phyloP scores from a whole-genome alignment of 140 eudicot species.

The Ambrosia hybrid region DNA sequence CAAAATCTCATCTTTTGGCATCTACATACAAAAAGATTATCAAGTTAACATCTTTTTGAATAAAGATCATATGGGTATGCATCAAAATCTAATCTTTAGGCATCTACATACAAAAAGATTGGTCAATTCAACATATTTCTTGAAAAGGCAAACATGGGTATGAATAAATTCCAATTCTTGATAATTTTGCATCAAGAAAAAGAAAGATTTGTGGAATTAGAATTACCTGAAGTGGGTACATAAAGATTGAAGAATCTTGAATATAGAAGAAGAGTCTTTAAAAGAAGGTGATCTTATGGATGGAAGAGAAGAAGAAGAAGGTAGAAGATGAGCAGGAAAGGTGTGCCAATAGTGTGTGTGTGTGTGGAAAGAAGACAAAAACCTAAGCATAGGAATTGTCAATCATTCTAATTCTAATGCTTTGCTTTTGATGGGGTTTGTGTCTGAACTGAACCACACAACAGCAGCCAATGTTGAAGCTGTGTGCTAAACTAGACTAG shows the following conservation, averaged over 20 bases:
- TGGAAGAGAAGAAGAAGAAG: constrained; percentile 5
- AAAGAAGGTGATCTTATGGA: constrained; percentile 18
- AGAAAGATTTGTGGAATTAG: constrained; percentile 25
- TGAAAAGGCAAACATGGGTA: constrained; percentile 27
- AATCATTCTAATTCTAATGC: constrained; percentile 29
- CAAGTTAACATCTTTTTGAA: constrained; percentile 32
- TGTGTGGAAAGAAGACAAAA: constrained; percentile 28
- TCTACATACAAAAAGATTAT: constrained; percentile 27
- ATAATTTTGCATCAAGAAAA: constrained; percentile 30
- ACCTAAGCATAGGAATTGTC: constrained; percentile 34
- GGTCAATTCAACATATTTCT: constrained; percentile 33
- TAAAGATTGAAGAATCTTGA: constrained; percentile 11
- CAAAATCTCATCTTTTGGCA: constrained; percentile 19
- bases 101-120: constrained; percentile 27
- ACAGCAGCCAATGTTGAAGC: constrained; percentile 47
- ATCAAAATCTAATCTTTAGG: constrained; percentile 19
- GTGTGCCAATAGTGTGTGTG: constrained; percentile 32
- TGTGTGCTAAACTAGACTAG: constrained; percentile 14
- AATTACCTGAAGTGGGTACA: constrained; percentile 20
- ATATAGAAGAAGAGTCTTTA: not conserved
- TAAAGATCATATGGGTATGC: constrained; percentile 28
- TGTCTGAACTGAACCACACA: constrained; percentile 37
- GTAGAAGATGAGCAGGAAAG: constrained; percentile 22
- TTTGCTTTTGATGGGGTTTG: constrained; percentile 37
- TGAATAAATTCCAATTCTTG: constrained; percentile 19